Evolutionary conservation across 148 eudicot genomes (phyloP), one percentile per base, ranked within the genome.

Genomic region (Chenopodium formosanum): DNA sequence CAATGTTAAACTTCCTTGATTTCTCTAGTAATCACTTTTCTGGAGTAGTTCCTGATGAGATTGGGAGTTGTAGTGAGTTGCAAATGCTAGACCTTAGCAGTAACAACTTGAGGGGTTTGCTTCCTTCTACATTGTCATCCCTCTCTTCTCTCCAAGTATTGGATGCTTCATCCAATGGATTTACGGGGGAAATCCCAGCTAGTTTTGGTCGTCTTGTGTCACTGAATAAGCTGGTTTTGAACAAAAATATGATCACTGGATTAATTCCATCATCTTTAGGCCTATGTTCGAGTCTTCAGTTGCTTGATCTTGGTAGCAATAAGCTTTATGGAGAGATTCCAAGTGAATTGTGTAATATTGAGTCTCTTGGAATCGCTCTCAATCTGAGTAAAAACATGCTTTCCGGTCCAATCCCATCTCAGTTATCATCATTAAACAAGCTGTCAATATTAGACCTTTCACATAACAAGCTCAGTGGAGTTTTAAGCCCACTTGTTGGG

Each of bases 301-400:
- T 93, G 87, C 92, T 93, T 83, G 97, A 93, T 90, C 84, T 93
- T 14, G 88, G 97, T 80, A 88, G 84, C 85, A 93, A 93, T 47
- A 84, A 66, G 74, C 89, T 93, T 67, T 78, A 70, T 27, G 97
- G 94, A 7, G 77, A 71, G 40, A 89, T 93, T 60, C 95, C 97
- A 10, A 40, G 31, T 17, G 91, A 90, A 82, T 52, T 93, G 67
- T 88, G 89, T 29, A 79, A 89, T 76, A 89, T 93, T 14, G 88
- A 89, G 80, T 88, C 92, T 2, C 90, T 93, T 52, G 95, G 90
- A 63, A 93, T 93, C 31, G 94, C 95, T 47, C 83, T 91, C 6
- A 93, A 93, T 79, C 84, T 93, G 52, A 93, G 97, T 77, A 81
- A 87, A 84, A 93, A 93, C 53, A 40, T 44, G 0, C 89, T 93